Evolutionary conservation across 1,284 basidiomycete genomes (phyloP).

Genomic region (Inonotus obliquus): DNA sequence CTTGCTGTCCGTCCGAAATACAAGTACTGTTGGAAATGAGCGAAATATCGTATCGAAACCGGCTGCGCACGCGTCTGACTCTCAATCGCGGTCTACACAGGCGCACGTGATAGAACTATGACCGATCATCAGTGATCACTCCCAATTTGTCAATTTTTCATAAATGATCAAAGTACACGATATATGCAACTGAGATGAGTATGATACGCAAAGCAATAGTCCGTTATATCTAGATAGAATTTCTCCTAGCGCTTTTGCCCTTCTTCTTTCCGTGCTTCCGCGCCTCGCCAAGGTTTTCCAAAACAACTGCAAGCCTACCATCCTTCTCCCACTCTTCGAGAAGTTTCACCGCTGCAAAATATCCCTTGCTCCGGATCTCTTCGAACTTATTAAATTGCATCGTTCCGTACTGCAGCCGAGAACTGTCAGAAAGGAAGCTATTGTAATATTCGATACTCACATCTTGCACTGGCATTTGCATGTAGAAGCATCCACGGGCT

Average conservation of each 20-base stretch:
- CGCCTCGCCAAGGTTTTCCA: constrained; percentile 52
- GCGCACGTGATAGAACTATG: background rate
- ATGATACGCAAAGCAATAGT: background rate
- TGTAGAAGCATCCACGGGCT: constrained; percentile 84
- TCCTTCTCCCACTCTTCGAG: constrained; percentile 80
- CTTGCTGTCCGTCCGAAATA: background rate
- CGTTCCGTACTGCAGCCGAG: constrained; percentile 58
- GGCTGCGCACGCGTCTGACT: background rate
- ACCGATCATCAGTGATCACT: background rate
- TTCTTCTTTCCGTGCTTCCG: constrained; percentile 50
- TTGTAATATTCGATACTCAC: constrained; percentile 33
- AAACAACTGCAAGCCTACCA: constrained; percentile 70
- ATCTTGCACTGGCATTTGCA: constrained; percentile 93
- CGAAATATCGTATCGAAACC: background rate
- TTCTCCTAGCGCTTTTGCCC: constrained; percentile 70
- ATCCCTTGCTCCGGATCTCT: constrained; percentile 82
- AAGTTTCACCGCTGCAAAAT: constrained; percentile 68
- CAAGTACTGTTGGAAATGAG: background rate
- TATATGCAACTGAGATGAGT: background rate
- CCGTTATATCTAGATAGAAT: constrained; percentile 48
- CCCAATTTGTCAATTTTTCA: too few species aligned
- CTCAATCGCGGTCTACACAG: background rate
- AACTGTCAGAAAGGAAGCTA: constrained; percentile 24
- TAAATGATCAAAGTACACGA: background rate
- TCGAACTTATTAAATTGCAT: constrained; percentile 79